phyloP scores from a whole-genome alignment of 805 yeast genomes.

The Monosporozyma aerobia region DNA sequence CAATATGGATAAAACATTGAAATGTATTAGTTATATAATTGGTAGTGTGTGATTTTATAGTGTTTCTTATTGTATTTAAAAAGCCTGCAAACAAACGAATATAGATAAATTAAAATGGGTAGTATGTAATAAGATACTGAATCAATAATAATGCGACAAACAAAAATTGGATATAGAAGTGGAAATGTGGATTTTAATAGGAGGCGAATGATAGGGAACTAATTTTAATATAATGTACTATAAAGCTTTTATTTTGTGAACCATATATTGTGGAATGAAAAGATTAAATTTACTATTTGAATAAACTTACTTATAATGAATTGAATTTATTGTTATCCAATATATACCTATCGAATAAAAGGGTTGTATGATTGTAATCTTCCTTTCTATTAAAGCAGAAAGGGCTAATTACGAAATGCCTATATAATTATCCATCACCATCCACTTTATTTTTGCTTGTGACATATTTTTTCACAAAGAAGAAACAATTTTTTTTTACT shows the following conservation, averaged over 20 bases:
- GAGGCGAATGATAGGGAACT: not conserved
- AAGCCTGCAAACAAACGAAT: slow-evolving; percentile 2
- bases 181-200: not conserved
- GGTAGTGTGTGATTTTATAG: not conserved
- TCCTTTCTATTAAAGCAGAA: no score
- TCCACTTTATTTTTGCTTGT: not conserved
- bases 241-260: not conserved
- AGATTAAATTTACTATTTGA: not conserved
- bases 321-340: not conserved
- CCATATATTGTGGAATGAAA: not conserved
- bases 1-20: slow-evolving; percentile 1
- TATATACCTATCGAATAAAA: not conserved
- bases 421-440: no score
- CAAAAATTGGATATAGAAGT: not conserved
- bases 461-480: not conserved
- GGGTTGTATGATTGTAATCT: no score
- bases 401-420: no score
- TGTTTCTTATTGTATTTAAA: not conserved
- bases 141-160: not conserved
- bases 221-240: no score
- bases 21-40: not conserved
- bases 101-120: slow-evolving; percentile 51
- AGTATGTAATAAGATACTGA: slow-evolving; percentile 41
- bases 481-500: slow-evolving; percentile 3
- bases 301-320: not conserved